A percentile compares a stretch with the other conserved stretches of the same genome.
Conservation (phyloP, 2,329 filamentous ascomycete species). For the Didymellaceae sp. region DNA sequence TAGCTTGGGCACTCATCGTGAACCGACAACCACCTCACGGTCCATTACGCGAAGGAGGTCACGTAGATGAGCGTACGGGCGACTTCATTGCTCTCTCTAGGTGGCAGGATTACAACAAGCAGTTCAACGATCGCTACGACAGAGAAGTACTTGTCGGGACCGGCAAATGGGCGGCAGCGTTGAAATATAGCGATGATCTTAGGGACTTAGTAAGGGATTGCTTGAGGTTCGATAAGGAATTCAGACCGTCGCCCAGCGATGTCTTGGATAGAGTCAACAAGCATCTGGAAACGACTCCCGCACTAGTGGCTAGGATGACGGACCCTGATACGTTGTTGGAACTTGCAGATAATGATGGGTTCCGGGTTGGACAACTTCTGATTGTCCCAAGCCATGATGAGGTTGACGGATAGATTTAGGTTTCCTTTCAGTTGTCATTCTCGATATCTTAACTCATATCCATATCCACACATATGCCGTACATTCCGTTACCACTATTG, state of each 20-base stretch:
- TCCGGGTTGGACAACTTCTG: background rate
- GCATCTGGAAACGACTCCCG: background rate
- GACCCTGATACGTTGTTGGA: background rate
- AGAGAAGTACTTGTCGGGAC: background rate
- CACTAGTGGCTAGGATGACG: background rate
- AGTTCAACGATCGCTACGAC: background rate
- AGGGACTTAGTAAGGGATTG: background rate
- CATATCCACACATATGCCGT: no score
- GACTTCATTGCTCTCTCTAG: background rate
- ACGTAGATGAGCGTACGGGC: background rate
- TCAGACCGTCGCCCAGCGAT: background rate
- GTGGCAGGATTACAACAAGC: background rate
- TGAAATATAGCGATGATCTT: background rate
- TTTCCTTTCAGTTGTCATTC: no score
- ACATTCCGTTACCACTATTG: no score
- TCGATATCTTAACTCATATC: no score
- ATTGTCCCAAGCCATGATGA: background rate
- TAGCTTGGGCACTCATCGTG: conserved; percentile 2
- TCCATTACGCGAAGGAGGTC: background rate
- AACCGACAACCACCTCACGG: background rate
- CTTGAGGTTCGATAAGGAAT: background rate
- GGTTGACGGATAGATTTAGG: no score
- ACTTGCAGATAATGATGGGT: background rate
- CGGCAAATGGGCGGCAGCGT: background rate
- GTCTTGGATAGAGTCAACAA: background rate